Conservation (phyloP, 495 filamentous ascomycete species). For the Mycothermus thermophilus region DNA sequence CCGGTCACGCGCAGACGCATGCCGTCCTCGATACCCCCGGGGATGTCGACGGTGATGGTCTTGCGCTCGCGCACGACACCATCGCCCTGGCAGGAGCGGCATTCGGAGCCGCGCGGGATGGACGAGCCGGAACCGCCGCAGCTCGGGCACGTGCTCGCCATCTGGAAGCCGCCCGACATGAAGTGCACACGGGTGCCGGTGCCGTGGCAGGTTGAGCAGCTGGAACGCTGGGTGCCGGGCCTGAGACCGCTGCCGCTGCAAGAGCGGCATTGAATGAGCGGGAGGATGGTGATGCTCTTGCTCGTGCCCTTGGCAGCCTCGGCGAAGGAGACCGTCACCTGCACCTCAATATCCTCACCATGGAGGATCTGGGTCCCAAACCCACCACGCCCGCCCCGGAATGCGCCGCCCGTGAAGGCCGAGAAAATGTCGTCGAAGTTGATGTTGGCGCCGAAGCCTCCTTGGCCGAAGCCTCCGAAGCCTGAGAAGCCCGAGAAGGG, state of each 20-base stretch:
- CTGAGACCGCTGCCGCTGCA: constrained; percentile 79
- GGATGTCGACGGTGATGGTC: constrained; percentile 76
- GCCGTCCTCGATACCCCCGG: constrained; percentile 86
- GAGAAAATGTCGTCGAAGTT: constrained; percentile 93
- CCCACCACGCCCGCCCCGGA: constrained; percentile 35
- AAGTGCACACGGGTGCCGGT: constrained; percentile 77
- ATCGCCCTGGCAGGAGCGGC: constrained; percentile 59
- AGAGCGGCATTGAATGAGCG: constrained; percentile 62
- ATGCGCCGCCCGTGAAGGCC: constrained; percentile 57
- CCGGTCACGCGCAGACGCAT: constrained; percentile 72
- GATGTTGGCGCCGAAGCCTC: constrained; percentile 61
- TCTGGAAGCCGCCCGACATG: constrained; percentile 87
- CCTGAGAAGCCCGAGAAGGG: constrained; percentile 51
- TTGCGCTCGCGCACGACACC: constrained; percentile 67
- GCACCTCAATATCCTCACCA: constrained; percentile 88
- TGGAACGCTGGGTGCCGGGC: constrained; percentile 51
- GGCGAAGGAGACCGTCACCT: constrained; percentile 84
- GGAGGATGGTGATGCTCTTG: constrained; percentile 66
- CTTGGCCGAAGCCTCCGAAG: constrained; percentile 40
- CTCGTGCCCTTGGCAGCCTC: constrained; percentile 81
- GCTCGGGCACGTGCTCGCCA: constrained; percentile 71
- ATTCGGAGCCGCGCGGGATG: constrained; percentile 66
- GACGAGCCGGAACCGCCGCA: constrained; percentile 64
- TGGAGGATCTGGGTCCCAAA: constrained; percentile 67
- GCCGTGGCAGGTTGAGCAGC: constrained; percentile 71